Percentiles rank a stretch among this genome's conserved stretches.
Evolutionary conservation across 345 rosid species (phyloP).

Genomic region (Eucalyptus erythrocorys): DNA sequence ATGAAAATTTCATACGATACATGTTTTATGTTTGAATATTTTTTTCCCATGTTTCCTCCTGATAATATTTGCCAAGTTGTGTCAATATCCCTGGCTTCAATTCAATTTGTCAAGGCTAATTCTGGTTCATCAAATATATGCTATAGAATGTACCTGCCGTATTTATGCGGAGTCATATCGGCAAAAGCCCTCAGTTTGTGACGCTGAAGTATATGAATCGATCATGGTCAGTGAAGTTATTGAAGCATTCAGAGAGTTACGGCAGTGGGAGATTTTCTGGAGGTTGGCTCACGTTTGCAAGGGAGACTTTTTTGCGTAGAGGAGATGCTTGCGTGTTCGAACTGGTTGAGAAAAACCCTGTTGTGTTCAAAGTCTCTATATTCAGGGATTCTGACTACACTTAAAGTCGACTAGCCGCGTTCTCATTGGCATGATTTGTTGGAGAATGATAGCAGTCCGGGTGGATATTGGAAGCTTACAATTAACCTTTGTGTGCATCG

Average conservation of each 20-base stretch:
- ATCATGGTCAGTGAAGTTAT: not conserved
- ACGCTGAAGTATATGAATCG: not conserved
- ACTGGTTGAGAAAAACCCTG: not conserved
- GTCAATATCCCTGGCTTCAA: not conserved
- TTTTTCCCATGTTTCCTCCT: not conserved
- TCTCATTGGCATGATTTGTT: not conserved
- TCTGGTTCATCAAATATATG: not conserved
- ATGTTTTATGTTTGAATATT: not conserved
- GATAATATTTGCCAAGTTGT: not conserved
- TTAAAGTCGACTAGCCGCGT: not conserved
- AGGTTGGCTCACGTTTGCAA: not conserved
- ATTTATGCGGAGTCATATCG: not conserved
- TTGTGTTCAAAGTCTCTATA: not conserved
- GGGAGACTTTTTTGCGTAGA: not conserved
- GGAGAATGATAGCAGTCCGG: not conserved
- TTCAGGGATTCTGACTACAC: not conserved
- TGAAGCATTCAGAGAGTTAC: not conserved
- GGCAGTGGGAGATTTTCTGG: not conserved
- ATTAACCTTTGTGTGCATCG: not conserved
- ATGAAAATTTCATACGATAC: not conserved
- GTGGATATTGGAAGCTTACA: not conserved
- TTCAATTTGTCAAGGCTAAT: not conserved
- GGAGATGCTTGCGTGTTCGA: not conserved
- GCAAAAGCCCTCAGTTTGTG: not conserved
- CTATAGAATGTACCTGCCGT: not conserved